Evolutionary conservation across 768 basidiomycete species (phyloP).

Genomic region (Lentinus brumalis): DNA sequence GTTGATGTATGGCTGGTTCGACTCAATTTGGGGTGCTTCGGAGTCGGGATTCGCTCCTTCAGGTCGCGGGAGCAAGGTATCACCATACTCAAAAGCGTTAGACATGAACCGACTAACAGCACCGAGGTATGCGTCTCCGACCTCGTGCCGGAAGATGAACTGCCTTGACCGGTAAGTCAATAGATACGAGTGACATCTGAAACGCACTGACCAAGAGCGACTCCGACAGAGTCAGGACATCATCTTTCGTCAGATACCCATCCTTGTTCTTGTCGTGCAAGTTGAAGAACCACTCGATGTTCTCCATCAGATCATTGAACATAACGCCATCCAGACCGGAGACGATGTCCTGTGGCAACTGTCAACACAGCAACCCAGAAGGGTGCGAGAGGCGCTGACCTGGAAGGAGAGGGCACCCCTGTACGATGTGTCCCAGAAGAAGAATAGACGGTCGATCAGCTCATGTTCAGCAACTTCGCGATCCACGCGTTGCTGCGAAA

Average conservation of each 20-base stretch:
- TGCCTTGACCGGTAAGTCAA: slow-evolving; percentile 32
- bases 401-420: slow-evolving; percentile 89
- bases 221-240: slow-evolving; percentile 93
- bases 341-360: slow-evolving; percentile 71
- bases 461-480: slow-evolving; percentile 94
- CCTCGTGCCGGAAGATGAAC: slow-evolving; percentile 98
- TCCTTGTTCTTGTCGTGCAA: slow-evolving; percentile 96
- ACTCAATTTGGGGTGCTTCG: slow-evolving; percentile 48
- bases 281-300: slow-evolving; percentile 98
- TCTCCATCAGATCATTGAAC: slow-evolving; percentile 97
- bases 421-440: slow-evolving; percentile 87
- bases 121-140: slow-evolving; percentile 94
- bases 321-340: slow-evolving; percentile 88
- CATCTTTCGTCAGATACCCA: slow-evolving; percentile 93
- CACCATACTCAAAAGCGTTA: slow-evolving; percentile 97
- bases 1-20: slow-evolving; percentile 91
- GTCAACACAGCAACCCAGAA: background rate
- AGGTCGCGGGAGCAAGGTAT: slow-evolving; percentile 74
- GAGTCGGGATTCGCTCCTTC: slow-evolving; percentile 41
- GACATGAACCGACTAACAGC: slow-evolving; percentile 97
- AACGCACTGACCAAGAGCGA: slow-evolving; percentile 72
- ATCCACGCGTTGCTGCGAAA: slow-evolving; percentile 76
- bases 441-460: slow-evolving; percentile 91
- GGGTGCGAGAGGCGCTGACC: slow-evolving; percentile 42
- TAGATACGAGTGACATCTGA: slow-evolving; percentile 7